phyloP scores from a whole-genome alignment of 106 monocot genomes.

The Allium sativum region DNA sequence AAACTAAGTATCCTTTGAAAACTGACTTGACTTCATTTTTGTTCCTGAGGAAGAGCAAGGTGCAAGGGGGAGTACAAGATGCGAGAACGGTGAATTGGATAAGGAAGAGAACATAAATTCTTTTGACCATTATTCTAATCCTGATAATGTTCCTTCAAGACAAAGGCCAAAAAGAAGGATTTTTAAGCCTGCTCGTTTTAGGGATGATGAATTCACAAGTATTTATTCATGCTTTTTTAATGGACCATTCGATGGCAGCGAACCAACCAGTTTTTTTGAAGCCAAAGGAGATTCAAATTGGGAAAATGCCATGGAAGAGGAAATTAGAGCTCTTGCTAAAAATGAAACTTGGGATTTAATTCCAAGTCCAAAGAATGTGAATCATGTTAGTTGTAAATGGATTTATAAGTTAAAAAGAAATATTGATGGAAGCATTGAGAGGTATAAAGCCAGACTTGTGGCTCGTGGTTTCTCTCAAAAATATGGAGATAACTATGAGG shows the following conservation, averaged over 20 bases:
- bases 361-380: background rate
- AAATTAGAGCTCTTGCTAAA: background rate
- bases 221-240: background rate
- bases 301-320: background rate
- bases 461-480: background rate
- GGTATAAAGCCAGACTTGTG: background rate
- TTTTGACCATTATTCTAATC: background rate
- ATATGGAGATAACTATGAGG: background rate
- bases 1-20: too few relatives aligned
- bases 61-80: background rate
- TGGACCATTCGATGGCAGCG: background rate
- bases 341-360: background rate
- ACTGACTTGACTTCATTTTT: background rate
- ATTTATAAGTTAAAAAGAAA: constrained; percentile 1
- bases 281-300: background rate
- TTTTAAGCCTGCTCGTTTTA: too few relatives aligned
- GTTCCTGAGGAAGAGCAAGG: background rate
- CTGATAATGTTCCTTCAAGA: background rate
- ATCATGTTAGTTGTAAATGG: background rate
- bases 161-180: background rate
- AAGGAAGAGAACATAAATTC: background rate
- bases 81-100: background rate
- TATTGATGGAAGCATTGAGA: background rate
- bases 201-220: background rate
- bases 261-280: background rate